Evolutionary conservation across 2,329 filamentous ascomycete genomes (phyloP), one percentile per base, ranked within the genome.

Genomic region (Exophiala bonariae): DNA sequence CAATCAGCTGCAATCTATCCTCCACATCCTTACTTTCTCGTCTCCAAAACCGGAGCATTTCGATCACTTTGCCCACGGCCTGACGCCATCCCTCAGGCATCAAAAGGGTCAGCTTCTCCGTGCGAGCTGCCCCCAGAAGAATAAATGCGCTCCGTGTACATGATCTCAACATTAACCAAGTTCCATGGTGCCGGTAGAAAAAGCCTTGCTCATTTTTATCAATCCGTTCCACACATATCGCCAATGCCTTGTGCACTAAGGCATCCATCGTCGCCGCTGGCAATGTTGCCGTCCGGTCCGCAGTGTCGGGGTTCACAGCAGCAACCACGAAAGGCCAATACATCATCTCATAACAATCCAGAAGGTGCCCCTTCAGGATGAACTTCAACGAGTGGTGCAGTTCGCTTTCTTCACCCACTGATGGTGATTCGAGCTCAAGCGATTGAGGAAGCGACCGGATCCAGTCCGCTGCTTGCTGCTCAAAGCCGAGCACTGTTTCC

Each of bases 311-410:
- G 11, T 63, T 46, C 14, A 67, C 59, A 5, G 59, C 60, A 31
- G 63, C 61, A 1, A 62, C 59, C 22, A 67, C 56, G 32, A 66
- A 67, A 4, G 63, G 63, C 58, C 64, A 68, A 47, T 67, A 68
- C 56, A 68, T 67, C 57, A 62, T 63, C 47, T 68, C 65, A 32
- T 66, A 64, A 46, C 63, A 67, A 47, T 68, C 63, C 13, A 66
- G 58, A 3, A 67, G 54, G 42, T 67, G 65, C 4, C 61, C 64
- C 18, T 57, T 59, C 8, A 68, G 61, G 18, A 68, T 64, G 41
- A 68, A 66, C 45, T 61, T 61, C 4, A 67, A 57, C 14, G 60
- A 59, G 28, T 65, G 62, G 36, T 65, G 52, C 53, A 57, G 20
- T 32, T 61, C 56, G 39, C 55, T 50, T 35, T 61, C 59, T 19